Conservation (phyloP, 2,329 filamentous ascomycete species). For the Penicillium sp. region DNA sequence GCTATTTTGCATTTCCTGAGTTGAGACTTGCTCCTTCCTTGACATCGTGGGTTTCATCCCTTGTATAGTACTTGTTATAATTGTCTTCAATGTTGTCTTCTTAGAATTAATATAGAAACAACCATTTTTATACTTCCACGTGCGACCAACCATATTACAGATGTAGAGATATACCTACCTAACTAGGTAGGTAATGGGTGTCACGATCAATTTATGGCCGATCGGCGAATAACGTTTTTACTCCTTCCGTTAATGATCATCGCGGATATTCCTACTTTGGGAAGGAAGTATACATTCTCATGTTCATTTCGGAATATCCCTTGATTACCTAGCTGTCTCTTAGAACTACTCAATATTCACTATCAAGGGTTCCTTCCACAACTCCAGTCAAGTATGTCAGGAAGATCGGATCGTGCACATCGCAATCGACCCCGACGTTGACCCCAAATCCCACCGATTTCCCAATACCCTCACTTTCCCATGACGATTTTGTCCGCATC, state of each 20-base stretch:
- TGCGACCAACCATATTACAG: background rate
- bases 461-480: conserved; percentile 7
- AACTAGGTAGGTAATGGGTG: background rate
- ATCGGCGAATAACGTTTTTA: background rate
- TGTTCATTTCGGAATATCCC: background rate
- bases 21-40: background rate
- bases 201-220: background rate
- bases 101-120: background rate
- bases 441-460: background rate
- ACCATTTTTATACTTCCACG: background rate
- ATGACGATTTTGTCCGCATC: conserved; percentile 16
- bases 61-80: background rate
- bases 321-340: background rate
- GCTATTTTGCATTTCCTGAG: background rate
- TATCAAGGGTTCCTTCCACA: too few species aligned
- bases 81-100: background rate
- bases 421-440: background rate
- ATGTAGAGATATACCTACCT: too few species aligned
- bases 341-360: background rate
- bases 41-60: background rate
- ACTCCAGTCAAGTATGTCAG: background rate
- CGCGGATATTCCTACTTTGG: background rate
- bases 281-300: background rate
- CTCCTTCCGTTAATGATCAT: background rate
- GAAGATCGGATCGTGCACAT: background rate